Evolutionary conservation across 2,329 filamentous ascomycete species (phyloP).

Genomic region (Leptosphaerulina australis): DNA sequence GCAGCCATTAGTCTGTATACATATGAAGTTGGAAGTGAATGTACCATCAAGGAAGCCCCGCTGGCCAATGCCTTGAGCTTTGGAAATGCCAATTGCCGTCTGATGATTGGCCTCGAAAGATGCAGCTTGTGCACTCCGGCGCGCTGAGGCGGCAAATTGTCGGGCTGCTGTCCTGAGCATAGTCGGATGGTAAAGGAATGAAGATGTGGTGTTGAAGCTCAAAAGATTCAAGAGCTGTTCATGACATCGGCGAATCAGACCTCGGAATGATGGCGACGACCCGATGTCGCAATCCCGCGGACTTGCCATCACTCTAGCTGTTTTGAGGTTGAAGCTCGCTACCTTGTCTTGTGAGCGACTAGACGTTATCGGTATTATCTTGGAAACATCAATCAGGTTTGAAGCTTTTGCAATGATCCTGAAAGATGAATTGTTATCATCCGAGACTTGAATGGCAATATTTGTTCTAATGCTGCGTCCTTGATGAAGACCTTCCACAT

Average conservation of each 20-base stretch:
- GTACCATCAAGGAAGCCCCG: slow-evolving; percentile 79
- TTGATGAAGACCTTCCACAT: too few species aligned
- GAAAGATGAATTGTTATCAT: too few species aligned
- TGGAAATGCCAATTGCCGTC: slow-evolving; percentile 74
- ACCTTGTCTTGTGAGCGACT: too few species aligned
- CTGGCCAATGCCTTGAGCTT: slow-evolving; percentile 77
- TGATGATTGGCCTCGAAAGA: slow-evolving; percentile 58
- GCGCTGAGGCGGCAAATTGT: slow-evolving; percentile 68
- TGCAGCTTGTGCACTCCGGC: slow-evolving; percentile 58
- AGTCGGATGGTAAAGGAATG: slow-evolving; percentile 5
- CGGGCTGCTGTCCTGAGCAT: slow-evolving; percentile 76
- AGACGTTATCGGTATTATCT: too few species aligned
- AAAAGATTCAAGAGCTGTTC: slow-evolving; percentile 4
- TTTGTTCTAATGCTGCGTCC: too few species aligned
- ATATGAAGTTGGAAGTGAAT: not conserved
- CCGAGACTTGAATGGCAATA: too few species aligned
- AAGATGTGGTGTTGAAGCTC: slow-evolving; percentile 2
- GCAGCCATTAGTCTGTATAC: slow-evolving; percentile 6
- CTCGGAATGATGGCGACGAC: slow-evolving; percentile 11
- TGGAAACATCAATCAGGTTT: too few species aligned
- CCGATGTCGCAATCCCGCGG: slow-evolving; percentile 18
- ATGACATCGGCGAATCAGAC: slow-evolving; percentile 9
- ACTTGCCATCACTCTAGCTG: not conserved
- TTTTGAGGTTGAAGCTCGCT: too few species aligned
- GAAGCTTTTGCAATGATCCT: too few species aligned